A percentile compares a stretch with the other conserved stretches of the same genome.
Evolutionary conservation across 106 monocot species (phyloP).

Genomic region (Triglochin maritima): DNA sequence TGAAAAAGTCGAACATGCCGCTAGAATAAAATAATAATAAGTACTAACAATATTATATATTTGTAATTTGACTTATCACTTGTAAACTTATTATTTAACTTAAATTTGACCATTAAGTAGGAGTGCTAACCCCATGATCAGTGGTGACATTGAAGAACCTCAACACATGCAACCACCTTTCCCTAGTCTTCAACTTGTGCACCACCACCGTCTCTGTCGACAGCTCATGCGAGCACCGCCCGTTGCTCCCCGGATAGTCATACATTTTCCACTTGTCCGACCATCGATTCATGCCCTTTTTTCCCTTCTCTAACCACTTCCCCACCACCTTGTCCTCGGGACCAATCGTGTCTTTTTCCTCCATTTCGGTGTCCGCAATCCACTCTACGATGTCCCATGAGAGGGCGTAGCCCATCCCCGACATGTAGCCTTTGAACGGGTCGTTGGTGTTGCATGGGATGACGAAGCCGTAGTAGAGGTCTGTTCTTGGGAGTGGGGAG

Average conservation of each 20-base stretch:
- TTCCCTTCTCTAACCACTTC: conserved; percentile 16
- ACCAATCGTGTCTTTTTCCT: conserved; percentile 18
- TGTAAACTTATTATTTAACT: too few relatives aligned
- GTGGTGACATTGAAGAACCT: too few relatives aligned
- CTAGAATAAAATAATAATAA: too few relatives aligned
- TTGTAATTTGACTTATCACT: too few relatives aligned
- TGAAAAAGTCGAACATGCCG: too few relatives aligned
- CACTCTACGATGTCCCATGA: conserved; percentile 60
- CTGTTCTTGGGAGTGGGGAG: conserved; percentile 6
- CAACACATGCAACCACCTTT: too few relatives aligned
- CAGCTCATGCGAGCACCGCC: too few relatives aligned
- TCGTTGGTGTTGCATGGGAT: conserved; percentile 29
- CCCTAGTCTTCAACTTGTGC: too few relatives aligned
- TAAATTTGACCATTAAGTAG: too few relatives aligned
- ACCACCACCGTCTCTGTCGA: too few relatives aligned
- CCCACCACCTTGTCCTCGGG: conserved; percentile 44
- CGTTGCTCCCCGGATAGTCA: neutral
- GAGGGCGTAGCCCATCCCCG: conserved; percentile 54
- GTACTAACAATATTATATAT: too few relatives aligned
- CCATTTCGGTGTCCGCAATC: conserved; percentile 32
- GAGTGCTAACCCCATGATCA: too few relatives aligned
- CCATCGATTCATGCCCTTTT: neutral
- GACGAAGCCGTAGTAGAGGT: conserved; percentile 44
- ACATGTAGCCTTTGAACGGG: conserved; percentile 46
- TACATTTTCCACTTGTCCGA: conserved; percentile 1